These are phyloP conservation scores for Nannochloropsis oceanica DNA, from an alignment of 108 stramenopile species.

Conservation along the genomic window DNA sequence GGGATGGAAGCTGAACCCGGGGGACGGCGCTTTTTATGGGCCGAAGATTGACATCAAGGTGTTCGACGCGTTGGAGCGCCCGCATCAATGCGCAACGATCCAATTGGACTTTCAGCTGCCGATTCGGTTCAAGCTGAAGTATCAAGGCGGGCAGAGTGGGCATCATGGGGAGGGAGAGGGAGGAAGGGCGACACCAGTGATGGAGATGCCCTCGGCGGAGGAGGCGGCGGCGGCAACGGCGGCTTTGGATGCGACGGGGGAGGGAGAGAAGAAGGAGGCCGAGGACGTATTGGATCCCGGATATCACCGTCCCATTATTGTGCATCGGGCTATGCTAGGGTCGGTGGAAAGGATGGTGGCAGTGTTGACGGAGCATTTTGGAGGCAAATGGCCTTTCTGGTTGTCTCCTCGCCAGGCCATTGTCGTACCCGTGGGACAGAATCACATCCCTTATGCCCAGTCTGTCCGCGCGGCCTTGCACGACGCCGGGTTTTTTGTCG, in stretches of 20 bases:
- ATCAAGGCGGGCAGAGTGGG: slow-evolving; percentile 7
- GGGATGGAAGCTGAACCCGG: slow-evolving; percentile 87
- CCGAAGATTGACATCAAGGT: slow-evolving; percentile 99
- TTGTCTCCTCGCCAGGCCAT: slow-evolving; percentile 92
- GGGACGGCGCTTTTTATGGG: slow-evolving; percentile 99
- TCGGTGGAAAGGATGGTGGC: slow-evolving; percentile 98
- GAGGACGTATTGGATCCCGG: slow-evolving; percentile 35
- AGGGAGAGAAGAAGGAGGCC: slow-evolving; percentile 44
- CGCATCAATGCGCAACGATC: slow-evolving; percentile 98
- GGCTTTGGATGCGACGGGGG: not conserved
- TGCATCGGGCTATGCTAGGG: slow-evolving; percentile 98
- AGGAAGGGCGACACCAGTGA: not conserved
- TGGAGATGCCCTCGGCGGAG: not conserved
- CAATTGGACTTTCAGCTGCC: slow-evolving; percentile 99
- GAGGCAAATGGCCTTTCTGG: slow-evolving; percentile 99
- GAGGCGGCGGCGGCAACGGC: not conserved
- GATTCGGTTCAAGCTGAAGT: slow-evolving; percentile 80
- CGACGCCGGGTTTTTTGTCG: slow-evolving; percentile 75
- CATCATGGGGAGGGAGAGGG: not conserved
- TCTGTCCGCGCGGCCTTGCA: slow-evolving; percentile 63
- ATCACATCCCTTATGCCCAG: slow-evolving; percentile 38
- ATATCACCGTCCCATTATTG: slow-evolving; percentile 82
- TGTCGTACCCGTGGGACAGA: slow-evolving; percentile 67
- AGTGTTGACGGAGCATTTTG: slow-evolving; percentile 95
- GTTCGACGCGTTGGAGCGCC: slow-evolving; percentile 95